Evolutionary conservation across 2,329 filamentous ascomycete genomes (phyloP).

Genomic region (Ascochyta clinopodiicola): DNA sequence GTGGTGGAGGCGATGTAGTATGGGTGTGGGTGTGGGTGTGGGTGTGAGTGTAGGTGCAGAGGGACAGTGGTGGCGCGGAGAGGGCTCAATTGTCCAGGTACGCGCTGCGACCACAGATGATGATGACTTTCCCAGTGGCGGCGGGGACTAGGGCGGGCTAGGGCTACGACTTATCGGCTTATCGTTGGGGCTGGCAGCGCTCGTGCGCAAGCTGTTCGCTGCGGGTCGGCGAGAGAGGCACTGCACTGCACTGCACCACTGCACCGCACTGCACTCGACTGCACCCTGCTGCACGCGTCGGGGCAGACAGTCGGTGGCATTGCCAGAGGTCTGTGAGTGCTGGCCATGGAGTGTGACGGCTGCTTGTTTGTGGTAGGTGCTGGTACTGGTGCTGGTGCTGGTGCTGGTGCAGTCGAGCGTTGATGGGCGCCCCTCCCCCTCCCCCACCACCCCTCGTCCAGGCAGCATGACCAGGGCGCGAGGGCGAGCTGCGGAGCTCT

Average conservation of each 20-base stretch:
- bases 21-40: not conserved
- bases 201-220: constrained; percentile 12
- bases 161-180: not conserved
- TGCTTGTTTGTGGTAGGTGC: not conserved
- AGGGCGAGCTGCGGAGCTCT: not conserved
- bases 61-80: not conserved
- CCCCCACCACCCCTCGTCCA: constrained; percentile 11
- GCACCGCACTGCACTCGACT: too few species aligned
- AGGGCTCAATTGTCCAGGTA: not conserved
- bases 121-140: constrained; percentile 17
- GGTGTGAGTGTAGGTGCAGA: constrained; percentile 4
- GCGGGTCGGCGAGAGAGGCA: constrained; percentile 1
- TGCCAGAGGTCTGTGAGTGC: not conserved
- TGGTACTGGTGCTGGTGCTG: not conserved
- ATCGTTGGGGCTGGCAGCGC: constrained; percentile 5
- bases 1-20: not conserved
- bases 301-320: not conserved
- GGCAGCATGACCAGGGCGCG: constrained; percentile 17
- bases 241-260: too few species aligned
- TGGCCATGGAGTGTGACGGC: not conserved
- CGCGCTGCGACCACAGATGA: constrained; percentile 9
- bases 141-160: constrained; percentile 7
- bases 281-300: too few species aligned
- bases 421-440: constrained; percentile 11
- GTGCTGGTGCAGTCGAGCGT: not conserved